phyloP scores from a whole-genome alignment of 1,284 basidiomycete species.

The Ustilago esculenta region DNA sequence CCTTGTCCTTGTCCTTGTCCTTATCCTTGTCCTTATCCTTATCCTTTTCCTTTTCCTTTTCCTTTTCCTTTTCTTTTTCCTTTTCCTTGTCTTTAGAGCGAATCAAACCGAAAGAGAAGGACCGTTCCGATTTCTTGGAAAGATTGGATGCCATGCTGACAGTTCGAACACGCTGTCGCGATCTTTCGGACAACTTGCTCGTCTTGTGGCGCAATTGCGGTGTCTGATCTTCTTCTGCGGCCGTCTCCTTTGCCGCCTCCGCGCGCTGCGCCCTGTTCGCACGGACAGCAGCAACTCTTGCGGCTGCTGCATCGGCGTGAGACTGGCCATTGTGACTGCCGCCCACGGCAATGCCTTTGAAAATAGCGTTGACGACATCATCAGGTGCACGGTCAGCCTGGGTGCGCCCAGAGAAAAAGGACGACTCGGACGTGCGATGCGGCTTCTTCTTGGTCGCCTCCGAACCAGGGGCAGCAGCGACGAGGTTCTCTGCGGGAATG shows the following conservation, averaged over 20 bases:
- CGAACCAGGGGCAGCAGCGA: conserved; percentile 10
- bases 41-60: conserved; percentile 1
- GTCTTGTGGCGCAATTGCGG: conserved; percentile 2
- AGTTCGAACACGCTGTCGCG: conserved; percentile 15
- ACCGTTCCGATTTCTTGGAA: conserved; percentile 43
- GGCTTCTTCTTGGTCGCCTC: conserved; percentile 14
- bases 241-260: neutral
- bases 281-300: conserved; percentile 6
- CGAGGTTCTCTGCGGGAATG: conserved; percentile 41
- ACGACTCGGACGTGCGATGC: conserved; percentile 7
- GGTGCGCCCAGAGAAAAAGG: conserved; percentile 21
- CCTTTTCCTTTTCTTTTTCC: conserved; percentile 14
- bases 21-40: conserved; percentile 14
- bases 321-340: conserved; percentile 19
- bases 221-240: too few relatives aligned
- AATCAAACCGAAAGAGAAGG: conserved; percentile 28
- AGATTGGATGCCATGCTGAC: conserved; percentile 23
- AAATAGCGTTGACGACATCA: conserved; percentile 51
- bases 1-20: conserved; percentile 16
- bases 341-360: conserved; percentile 43
- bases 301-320: conserved; percentile 11
- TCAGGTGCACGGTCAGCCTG: conserved; percentile 51
- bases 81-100: conserved; percentile 27
- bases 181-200: conserved; percentile 14
- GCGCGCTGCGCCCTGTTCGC: conserved; percentile 2